Percentiles rank a stretch among this genome's conserved stretches.
Evolutionary conservation across 2,329 filamentous ascomycete species (phyloP).

Genomic region (Venturia effusa): DNA sequence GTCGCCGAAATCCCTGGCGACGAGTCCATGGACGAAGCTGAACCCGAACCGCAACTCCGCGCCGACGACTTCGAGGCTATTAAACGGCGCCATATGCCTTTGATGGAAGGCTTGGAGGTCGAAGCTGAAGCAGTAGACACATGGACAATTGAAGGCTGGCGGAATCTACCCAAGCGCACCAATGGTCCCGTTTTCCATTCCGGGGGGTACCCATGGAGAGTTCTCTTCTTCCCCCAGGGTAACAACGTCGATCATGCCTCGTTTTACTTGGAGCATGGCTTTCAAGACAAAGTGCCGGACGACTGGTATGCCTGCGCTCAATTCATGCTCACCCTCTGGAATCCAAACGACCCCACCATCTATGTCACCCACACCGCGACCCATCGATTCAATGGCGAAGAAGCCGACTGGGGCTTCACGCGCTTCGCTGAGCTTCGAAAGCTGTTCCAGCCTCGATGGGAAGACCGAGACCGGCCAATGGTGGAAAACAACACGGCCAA

Average conservation of each 20-base stretch:
- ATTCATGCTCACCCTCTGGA: slow-evolving; percentile 89
- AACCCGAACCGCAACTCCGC: slow-evolving; percentile 40
- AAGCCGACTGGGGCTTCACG: slow-evolving; percentile 99
- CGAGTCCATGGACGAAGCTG: slow-evolving; percentile 35
- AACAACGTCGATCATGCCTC: slow-evolving; percentile 92
- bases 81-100: slow-evolving; percentile 66
- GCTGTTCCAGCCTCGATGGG: slow-evolving; percentile 71
- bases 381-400: slow-evolving; percentile 90
- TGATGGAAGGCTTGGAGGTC: slow-evolving; percentile 68
- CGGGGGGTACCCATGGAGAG: slow-evolving; percentile 82
- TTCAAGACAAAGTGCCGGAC: slow-evolving; percentile 68
- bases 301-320: slow-evolving; percentile 97
- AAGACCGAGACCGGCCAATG: slow-evolving; percentile 56
- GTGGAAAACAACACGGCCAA: slow-evolving; percentile 68
- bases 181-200: slow-evolving; percentile 83
- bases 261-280: slow-evolving; percentile 93
- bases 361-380: slow-evolving; percentile 69
- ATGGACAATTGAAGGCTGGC: slow-evolving; percentile 84
- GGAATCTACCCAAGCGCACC: slow-evolving; percentile 62
- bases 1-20: slow-evolving; percentile 52
- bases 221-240: slow-evolving; percentile 89
- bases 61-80: slow-evolving; percentile 68
- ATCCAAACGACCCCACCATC: slow-evolving; percentile 81
- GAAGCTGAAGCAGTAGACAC: slow-evolving; percentile 66
- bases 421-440: slow-evolving; percentile 79